These are phyloP conservation scores for Ascochyta fabae DNA, from an alignment of 2,329 filamentous ascomycete genomes.

Conservation along the genomic window DNA sequence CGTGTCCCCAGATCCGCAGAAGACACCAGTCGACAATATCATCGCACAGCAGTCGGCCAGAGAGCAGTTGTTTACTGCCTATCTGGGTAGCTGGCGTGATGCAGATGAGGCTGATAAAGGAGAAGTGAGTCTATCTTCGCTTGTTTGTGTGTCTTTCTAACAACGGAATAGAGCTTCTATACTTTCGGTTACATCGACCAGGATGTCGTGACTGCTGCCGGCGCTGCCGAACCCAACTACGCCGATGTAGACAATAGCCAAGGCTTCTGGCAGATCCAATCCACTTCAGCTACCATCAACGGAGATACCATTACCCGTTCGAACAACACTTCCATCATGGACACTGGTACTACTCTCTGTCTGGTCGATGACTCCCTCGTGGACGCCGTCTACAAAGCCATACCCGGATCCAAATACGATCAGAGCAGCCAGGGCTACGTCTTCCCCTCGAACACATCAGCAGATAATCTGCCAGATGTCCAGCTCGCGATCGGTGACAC, in stretches of 20 bases:
- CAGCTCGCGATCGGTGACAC: slow-evolving; percentile 31
- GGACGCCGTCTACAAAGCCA: slow-evolving; percentile 64
- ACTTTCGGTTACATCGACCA: slow-evolving; percentile 63
- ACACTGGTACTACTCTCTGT: slow-evolving; percentile 72
- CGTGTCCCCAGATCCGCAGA: slow-evolving; percentile 60
- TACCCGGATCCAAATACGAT: slow-evolving; percentile 59
- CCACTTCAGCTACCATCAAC: slow-evolving; percentile 59
- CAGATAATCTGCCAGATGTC: slow-evolving; percentile 21
- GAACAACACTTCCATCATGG: slow-evolving; percentile 58
- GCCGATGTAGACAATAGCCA: slow-evolving; percentile 61
- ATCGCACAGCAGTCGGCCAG: slow-evolving; percentile 59
- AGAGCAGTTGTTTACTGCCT: slow-evolving; percentile 65
- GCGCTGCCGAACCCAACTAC: slow-evolving; percentile 63
- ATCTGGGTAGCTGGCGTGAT: slow-evolving; percentile 65
- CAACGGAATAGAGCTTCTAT: slow-evolving; percentile 39
- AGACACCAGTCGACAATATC: slow-evolving; percentile 72
- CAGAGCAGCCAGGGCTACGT: slow-evolving; percentile 59
- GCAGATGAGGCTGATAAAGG: slow-evolving; percentile 51
- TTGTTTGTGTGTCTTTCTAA: not conserved
- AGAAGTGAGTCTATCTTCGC: slow-evolving; percentile 26
- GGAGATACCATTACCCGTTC: slow-evolving; percentile 40
- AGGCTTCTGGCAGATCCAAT: slow-evolving; percentile 67
- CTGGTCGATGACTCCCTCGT: slow-evolving; percentile 63
- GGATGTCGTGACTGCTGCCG: slow-evolving; percentile 50
- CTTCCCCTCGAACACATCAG: slow-evolving; percentile 52